These are phyloP conservation scores for Fusarium duplospermum DNA, from an alignment of 2,329 filamentous ascomycete species.

Conservation along the genomic window DNA sequence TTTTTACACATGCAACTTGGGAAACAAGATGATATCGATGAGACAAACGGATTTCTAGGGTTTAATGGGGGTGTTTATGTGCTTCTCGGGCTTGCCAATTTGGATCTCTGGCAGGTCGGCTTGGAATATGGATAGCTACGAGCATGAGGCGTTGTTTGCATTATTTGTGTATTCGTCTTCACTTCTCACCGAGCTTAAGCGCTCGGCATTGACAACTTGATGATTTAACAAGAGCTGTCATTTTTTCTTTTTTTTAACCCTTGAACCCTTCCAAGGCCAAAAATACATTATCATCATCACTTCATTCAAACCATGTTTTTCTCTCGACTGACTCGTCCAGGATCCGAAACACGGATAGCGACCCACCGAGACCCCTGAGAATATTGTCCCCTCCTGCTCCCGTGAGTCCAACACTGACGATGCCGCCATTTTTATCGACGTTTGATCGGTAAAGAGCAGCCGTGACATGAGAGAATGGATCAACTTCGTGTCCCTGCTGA, in stretches of 20 bases:
- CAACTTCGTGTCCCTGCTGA: neutral
- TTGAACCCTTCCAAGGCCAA: neutral
- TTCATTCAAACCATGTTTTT: neutral
- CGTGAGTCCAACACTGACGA: neutral
- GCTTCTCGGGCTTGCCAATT: slow-evolving; percentile 7
- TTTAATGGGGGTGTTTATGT: slow-evolving; percentile 27
- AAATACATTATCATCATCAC: slow-evolving; percentile 17
- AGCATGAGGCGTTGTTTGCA: slow-evolving; percentile 28
- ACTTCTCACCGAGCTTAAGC: slow-evolving; percentile 8
- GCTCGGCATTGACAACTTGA: slow-evolving; percentile 17
- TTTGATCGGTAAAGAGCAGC: neutral
- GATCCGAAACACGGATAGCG: slow-evolving; percentile 27
- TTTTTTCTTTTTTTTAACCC: neutral
- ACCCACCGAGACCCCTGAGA: slow-evolving; percentile 36
- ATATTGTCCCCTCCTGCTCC: neutral
- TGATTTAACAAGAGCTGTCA: neutral
- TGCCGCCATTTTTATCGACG: slow-evolving; percentile 19
- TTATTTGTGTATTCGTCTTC: slow-evolving; percentile 2
- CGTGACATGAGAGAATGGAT: neutral
- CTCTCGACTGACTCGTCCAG: neutral
- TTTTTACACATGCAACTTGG: neutral
- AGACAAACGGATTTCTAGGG: neutral
- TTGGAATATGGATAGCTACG: neutral
- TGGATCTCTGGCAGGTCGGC: slow-evolving; percentile 16
- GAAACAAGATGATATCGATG: slow-evolving; percentile 1